Evolutionary conservation across 192 early-diverging fungal genomes (phyloP).

Genomic region (Coemansia sp.): DNA sequence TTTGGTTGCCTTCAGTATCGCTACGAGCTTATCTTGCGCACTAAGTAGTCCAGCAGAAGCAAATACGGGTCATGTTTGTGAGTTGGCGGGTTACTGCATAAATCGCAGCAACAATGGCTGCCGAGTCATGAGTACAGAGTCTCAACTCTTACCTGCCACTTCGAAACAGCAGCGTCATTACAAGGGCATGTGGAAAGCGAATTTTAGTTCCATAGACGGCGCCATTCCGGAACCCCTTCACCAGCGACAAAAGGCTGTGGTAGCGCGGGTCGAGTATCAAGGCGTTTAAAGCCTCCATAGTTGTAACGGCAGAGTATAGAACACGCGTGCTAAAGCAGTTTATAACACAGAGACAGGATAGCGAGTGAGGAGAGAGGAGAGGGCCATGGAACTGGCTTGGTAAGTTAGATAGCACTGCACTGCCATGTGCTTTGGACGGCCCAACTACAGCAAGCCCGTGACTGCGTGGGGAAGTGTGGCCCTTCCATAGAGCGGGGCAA

Average conservation of each 20-base stretch:
- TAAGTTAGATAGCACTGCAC: background rate
- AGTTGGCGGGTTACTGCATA: background rate
- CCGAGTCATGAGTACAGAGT: background rate
- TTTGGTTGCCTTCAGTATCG: slow-evolving; percentile 84
- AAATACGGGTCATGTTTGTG: background rate
- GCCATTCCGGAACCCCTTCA: slow-evolving; percentile 94
- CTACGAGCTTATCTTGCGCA: slow-evolving; percentile 69
- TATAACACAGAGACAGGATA: background rate
- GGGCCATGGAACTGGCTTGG: background rate
- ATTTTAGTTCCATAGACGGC: slow-evolving; percentile 96
- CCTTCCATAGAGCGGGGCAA: background rate
- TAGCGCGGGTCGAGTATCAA: slow-evolving; percentile 70
- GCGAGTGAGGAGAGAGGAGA: background rate
- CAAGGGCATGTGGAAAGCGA: slow-evolving; percentile 93
- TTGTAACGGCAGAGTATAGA: background rate
- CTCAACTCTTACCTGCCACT: slow-evolving; percentile 64
- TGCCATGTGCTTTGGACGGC: background rate
- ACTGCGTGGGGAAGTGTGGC: slow-evolving; percentile 4
- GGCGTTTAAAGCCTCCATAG: slow-evolving; percentile 25
- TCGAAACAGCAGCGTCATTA: slow-evolving; percentile 95
- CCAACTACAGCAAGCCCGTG: background rate
- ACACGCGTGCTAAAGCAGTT: background rate
- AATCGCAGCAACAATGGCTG: background rate
- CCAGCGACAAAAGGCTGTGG: slow-evolving; percentile 77
- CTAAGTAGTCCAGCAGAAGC: slow-evolving; percentile 41